phyloP scores from a whole-genome alignment of 1,284 basidiomycete genomes.

The Sanghuangporus baumii region DNA sequence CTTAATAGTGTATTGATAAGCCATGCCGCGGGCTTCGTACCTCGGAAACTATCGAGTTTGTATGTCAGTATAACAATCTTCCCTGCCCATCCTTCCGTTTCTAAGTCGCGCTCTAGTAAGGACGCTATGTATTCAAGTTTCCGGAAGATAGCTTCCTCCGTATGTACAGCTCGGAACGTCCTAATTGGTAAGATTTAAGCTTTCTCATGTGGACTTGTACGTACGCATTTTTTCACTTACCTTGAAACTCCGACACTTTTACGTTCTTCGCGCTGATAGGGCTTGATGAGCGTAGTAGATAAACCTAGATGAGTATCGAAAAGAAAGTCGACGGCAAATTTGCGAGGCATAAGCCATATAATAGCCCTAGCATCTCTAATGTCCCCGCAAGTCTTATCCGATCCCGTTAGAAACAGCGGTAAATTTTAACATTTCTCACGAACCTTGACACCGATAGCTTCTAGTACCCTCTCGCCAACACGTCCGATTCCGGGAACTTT shows the following conservation, averaged over 20 bases:
- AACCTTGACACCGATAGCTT: conserved; percentile 82
- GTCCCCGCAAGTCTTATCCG: conserved; percentile 75
- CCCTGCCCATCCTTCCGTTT: conserved; percentile 62
- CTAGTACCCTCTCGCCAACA: conserved; percentile 80
- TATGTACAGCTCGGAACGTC: conserved; percentile 69
- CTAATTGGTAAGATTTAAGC: conserved; percentile 31
- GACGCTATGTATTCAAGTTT: conserved; percentile 76
- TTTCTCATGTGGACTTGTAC: conserved; percentile 3
- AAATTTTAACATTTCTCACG: conserved; percentile 13
- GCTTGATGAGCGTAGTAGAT: conserved; percentile 73
- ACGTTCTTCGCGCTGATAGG: conserved; percentile 69
- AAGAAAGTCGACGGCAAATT: conserved; percentile 71
- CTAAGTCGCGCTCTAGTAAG: conserved; percentile 77
- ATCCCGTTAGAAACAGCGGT: background rate
- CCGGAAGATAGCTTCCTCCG: conserved; percentile 58
- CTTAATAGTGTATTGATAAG: conserved; percentile 9
- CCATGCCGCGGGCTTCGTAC: conserved; percentile 29
- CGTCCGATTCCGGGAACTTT: conserved; percentile 86
- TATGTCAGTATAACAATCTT: conserved; percentile 76
- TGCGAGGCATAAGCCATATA: conserved; percentile 77
- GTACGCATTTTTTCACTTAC: conserved; percentile 32
- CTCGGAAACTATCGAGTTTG: conserved; percentile 76
- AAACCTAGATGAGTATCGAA: conserved; percentile 80
- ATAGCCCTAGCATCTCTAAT: conserved; percentile 69
- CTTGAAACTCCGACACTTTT: conserved; percentile 89